Percentiles rank a stretch among this genome's conserved stretches.
Evolutionary conservation across 2,329 filamentous ascomycete species (phyloP).

Genomic region (Seiridium unicorne): DNA sequence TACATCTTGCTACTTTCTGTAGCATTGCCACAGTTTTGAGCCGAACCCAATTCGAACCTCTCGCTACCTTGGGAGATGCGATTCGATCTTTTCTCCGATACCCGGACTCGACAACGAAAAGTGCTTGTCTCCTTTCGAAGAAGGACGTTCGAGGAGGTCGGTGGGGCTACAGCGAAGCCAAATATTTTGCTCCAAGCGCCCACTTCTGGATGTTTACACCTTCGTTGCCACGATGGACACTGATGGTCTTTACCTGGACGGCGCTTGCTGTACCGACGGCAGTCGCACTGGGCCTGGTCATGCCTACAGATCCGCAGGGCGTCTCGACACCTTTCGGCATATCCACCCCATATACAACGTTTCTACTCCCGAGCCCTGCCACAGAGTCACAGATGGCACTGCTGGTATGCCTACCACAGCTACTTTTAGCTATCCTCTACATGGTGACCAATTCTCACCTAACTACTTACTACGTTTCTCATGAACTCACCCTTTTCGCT

Average conservation of each 20-base stretch:
- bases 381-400: constrained; percentile 29
- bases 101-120: constrained; percentile 28
- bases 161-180: constrained; percentile 42
- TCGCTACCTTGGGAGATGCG: constrained; percentile 29
- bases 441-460: constrained; percentile 45
- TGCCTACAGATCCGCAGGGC: constrained; percentile 25
- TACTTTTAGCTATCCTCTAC: constrained; percentile 47
- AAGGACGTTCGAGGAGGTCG: constrained; percentile 39
- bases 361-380: constrained; percentile 19
- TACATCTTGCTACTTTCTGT: constrained; percentile 25
- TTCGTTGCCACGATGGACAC: constrained; percentile 39
- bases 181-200: constrained; percentile 37
- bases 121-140: constrained; percentile 46
- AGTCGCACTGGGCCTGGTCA: constrained; percentile 35
- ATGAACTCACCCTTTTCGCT: constrained; percentile 47
- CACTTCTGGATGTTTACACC: constrained; percentile 46
- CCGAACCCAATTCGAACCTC: constrained; percentile 24
- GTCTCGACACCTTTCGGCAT: constrained; percentile 36
- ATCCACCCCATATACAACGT: constrained; percentile 33
- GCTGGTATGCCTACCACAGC: constrained; percentile 45
- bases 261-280: constrained; percentile 34
- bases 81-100: constrained; percentile 27
- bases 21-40: constrained; percentile 23
- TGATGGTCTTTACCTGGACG: constrained; percentile 38
- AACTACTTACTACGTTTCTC: constrained; percentile 46